These are phyloP conservation scores for Blastobotrys arbuscula DNA, from an alignment of 1,139 yeast genomes.

Conservation along the genomic window DNA sequence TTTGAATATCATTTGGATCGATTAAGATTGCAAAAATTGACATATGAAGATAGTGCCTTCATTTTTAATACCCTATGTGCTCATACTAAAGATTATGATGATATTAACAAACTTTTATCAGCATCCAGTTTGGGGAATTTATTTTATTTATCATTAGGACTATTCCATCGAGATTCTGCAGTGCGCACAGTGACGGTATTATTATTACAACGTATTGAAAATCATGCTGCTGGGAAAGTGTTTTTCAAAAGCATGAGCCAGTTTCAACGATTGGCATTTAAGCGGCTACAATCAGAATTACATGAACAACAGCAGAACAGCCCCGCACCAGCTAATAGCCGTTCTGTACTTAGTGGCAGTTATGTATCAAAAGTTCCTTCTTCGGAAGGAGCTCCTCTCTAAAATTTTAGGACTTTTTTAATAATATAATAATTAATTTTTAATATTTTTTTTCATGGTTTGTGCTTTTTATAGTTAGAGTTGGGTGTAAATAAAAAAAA, in stretches of 20 bases:
- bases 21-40: slow-evolving; percentile 26
- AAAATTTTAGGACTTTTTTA: background rate
- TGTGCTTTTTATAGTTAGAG: background rate
- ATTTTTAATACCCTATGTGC: slow-evolving; percentile 26
- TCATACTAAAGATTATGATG: slow-evolving; percentile 30
- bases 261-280: slow-evolving; percentile 30
- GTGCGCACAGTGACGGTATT: slow-evolving; percentile 29
- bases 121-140: slow-evolving; percentile 27
- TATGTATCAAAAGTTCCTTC: background rate
- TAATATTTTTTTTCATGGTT: background rate
- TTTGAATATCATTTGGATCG: slow-evolving; percentile 32
- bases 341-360: background rate
- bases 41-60: slow-evolving; percentile 30
- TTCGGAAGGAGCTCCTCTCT: background rate
- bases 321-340: background rate
- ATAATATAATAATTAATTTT: background rate
- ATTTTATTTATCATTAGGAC: slow-evolving; percentile 32
- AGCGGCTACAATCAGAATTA: slow-evolving; percentile 21
- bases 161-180: slow-evolving; percentile 31
- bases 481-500: too few species aligned
- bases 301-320: slow-evolving; percentile 8
- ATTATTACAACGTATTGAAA: slow-evolving; percentile 30
- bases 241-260: slow-evolving; percentile 27
- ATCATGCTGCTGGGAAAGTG: slow-evolving; percentile 31
- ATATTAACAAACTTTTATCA: slow-evolving; percentile 31